Base-by-base conservation (phyloP, 2,329 filamentous ascomycete genomes). In the Tolypocladium guangdongense region DNA sequence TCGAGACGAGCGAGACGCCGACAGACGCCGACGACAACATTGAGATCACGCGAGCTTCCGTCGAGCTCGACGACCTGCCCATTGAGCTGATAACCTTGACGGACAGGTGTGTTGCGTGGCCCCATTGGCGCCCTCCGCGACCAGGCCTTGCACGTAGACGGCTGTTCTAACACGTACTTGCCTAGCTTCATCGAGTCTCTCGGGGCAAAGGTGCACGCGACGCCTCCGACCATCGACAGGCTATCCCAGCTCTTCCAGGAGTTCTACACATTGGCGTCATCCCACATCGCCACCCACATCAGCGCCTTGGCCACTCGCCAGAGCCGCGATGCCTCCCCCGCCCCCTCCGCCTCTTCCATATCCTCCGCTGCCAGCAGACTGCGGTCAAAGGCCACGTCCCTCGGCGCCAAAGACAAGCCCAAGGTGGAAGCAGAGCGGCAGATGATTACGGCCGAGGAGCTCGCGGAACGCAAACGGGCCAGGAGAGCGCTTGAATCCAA, bases 21-120 rank as follows among this genome's bases (percentile, higher is more conserved):
- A 68, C 69, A 20, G 68, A 73, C 35, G 66, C 65, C 36, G 76
- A 80, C 27, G 74, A 80, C 52, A 61, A 67, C 30, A 55, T 70
- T 6, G 78, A 82, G 56, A 62, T 68, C 2, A 74, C 74, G 0
- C 67, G 80, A 55, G 71, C 74, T 24, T 83, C 87, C 4, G 80
- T 88, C 57, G 85, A 88, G 54, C 85, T 93, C 58, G 89, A 95
- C 62, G 88, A 96, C 64, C 82, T 99, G 43, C 93, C 93, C 16
- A 93, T 96, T 63, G 93, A 99, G 77, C 81, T 99, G 55, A 80
- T 93, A 55, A 93, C 89, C 68, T 74, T 96, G 65, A 90, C 87
- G 22, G 92, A 97, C 69, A 88, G 88, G 89, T 90, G 74, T 56
- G 68, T 59, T 41, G 35, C 27, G 18, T 3, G 16, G 14, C 24